Base-by-base conservation (phyloP, 2,329 filamentous ascomycete genomes). In the Hypomyces perniciosus region DNA sequence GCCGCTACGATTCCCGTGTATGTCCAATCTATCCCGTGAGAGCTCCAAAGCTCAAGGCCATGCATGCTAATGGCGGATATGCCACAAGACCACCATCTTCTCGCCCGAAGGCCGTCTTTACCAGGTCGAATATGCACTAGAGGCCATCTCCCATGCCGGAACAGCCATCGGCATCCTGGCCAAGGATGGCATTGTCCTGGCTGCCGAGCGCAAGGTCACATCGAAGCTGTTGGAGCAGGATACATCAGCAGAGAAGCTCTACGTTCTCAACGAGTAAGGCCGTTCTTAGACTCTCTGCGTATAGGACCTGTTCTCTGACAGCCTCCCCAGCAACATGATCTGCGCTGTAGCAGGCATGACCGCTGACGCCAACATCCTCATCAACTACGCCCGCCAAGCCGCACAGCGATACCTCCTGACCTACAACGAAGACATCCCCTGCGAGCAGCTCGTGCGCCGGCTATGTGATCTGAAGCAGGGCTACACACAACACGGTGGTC, bases 351-450 rank as follows among this genome's bases (percentile, higher is more conserved):
- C 93, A 63, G 93, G 93, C 68, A 97, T 99, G 92, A 99, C 91
- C 42, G 93, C 93, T 66, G 93, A 99, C 69, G 93, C 93, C 71
- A 99, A 99, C 78, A 99, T 99, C 72, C 90, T 99, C 70, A 99
- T 99, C 84, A 99, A 99, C 80, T 96, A 95, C 74, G 95, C 93
- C 69, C 90, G 93, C 63, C 90, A 96, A 81, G 88, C 89, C 64
- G 93, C 93, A 63, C 93, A 99, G 76, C 84, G 87, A 67, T 97
- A 99, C 75, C 92, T 99, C 69, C 84, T 96, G 60, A 99, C 92
- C 64, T 99, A 99, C 81, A 96, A 97, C 78, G 91, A 96, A 86
- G 93, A 99, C 68, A 99, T 99, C 59, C 93, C 93, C 53, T 99
- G 93, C 77, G 93, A 99, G 72, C 93, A 99, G 74, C 88, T 99